A percentile compares a stretch with the other conserved stretches of the same genome.
These are phyloP conservation scores for Cyclocybe aegerita DNA, from an alignment of 768 basidiomycete genomes.

Conservation along the genomic window DNA sequence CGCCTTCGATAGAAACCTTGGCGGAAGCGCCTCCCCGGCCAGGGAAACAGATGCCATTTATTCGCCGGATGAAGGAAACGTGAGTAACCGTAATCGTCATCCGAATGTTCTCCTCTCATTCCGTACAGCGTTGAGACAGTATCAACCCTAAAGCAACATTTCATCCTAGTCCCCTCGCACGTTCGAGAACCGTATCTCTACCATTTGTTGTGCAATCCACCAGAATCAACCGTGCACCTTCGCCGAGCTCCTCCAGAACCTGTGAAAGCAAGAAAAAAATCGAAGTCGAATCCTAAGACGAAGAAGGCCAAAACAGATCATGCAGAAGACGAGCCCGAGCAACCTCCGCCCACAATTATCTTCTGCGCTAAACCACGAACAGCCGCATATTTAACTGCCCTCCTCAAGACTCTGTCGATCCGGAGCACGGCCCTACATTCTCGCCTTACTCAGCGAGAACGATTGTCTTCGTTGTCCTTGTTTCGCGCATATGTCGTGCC, in stretches of 20 bases:
- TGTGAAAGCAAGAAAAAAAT: constrained; percentile 31
- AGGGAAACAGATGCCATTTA: constrained; percentile 86
- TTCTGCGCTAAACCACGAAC: constrained; percentile 87
- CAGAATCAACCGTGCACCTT: constrained; percentile 68
- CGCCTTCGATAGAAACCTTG: constrained; percentile 78
- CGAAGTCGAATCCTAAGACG: constrained; percentile 25
- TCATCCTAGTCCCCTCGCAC: constrained; percentile 91
- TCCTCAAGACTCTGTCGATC: constrained; percentile 78
- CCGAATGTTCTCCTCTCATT: too few relatives aligned
- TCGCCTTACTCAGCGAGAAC: constrained; percentile 87
- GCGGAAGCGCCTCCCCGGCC: constrained; percentile 69
- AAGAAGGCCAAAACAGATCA: constrained; percentile 34
- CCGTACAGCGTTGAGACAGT: constrained; percentile 81
- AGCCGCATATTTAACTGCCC: constrained; percentile 81
- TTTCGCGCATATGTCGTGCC: constrained; percentile 88
- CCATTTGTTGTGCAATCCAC: constrained; percentile 87
- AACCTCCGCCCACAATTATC: constrained; percentile 95
- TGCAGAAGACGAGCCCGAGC: constrained; percentile 53
- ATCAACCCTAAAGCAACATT: constrained; percentile 81
- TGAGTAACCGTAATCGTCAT: constrained; percentile 24
- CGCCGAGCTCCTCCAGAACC: constrained; percentile 63
- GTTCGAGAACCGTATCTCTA: constrained; percentile 92
- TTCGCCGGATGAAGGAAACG: constrained; percentile 77
- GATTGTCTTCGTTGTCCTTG: constrained; percentile 77
- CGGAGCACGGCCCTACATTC: constrained; percentile 91